Conservation (phyloP, 2,329 filamentous ascomycete genomes). For the Blastomyces percursus region DNA sequence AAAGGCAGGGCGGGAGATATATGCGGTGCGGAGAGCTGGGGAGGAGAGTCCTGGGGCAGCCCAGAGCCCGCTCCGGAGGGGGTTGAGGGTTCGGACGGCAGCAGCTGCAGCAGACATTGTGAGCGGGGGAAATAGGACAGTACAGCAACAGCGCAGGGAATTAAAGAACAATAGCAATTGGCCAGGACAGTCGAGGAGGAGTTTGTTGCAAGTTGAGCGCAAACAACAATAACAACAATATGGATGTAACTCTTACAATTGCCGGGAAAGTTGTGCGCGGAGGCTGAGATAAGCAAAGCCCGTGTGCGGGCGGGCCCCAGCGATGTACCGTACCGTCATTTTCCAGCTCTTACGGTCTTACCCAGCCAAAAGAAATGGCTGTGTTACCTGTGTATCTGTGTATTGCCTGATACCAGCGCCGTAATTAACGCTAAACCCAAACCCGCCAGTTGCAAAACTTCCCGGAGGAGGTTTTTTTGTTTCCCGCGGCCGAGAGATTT, state of each 20-base stretch:
- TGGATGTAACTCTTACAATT: no score
- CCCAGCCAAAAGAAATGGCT: no score
- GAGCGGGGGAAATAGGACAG: background rate
- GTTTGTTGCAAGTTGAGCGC: no score
- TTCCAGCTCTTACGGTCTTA: no score
- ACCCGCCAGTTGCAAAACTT: conserved; percentile 1
- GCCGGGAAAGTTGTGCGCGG: background rate
- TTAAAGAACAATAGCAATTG: background rate
- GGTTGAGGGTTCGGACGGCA: conserved; percentile 19
- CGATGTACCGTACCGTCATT: background rate
- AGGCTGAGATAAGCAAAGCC: background rate
- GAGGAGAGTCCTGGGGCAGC: conserved; percentile 1
- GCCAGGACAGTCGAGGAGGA: background rate
- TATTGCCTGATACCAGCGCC: background rate
- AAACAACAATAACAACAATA: no score
- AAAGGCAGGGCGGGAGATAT: conserved; percentile 6
- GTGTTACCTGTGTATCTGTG: no score
- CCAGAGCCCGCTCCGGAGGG: conserved; percentile 9
- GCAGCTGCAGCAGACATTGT: conserved; percentile 31
- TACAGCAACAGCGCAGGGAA: background rate
- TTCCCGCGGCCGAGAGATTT: background rate
- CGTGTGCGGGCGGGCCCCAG: no score
- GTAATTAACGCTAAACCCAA: background rate
- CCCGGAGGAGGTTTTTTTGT: background rate
- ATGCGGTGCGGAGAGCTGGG: conserved; percentile 10